These are phyloP conservation scores for Aureobasidium sp. DNA, from an alignment of 2,329 filamentous ascomycete species.

Conservation along the genomic window DNA sequence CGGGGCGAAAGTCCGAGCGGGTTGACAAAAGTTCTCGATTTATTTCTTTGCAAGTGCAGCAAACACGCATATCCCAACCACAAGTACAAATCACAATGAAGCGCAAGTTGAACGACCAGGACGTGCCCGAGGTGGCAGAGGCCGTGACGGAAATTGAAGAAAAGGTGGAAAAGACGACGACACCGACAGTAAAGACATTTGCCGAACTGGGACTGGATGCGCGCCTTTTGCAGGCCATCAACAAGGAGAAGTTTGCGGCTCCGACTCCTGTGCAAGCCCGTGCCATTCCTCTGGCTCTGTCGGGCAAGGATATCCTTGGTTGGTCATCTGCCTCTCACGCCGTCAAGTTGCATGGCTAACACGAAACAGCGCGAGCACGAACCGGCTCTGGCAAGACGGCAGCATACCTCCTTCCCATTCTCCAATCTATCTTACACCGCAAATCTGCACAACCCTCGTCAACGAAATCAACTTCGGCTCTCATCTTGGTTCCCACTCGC, in stretches of 20 bases:
- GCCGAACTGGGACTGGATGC: slow-evolving; percentile 72
- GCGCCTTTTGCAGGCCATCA: slow-evolving; percentile 76
- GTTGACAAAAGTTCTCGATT: slow-evolving; percentile 7
- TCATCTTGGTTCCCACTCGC: slow-evolving; percentile 88
- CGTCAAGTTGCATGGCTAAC: slow-evolving; percentile 15
- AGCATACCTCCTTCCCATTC: slow-evolving; percentile 85
- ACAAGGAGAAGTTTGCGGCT: slow-evolving; percentile 71
- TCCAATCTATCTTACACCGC: slow-evolving; percentile 72
- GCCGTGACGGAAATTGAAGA: slow-evolving; percentile 17
- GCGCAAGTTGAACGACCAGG: slow-evolving; percentile 42
- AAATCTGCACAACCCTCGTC: slow-evolving; percentile 55
- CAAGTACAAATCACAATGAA: slow-evolving; percentile 29
- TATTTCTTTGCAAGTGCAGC: not conserved
- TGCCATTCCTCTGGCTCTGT: slow-evolving; percentile 78
- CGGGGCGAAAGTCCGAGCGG: slow-evolving; percentile 10
- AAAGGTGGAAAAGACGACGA: not conserved
- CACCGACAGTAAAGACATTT: slow-evolving; percentile 48
- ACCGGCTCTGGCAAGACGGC: slow-evolving; percentile 96
- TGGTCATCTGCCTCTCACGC: slow-evolving; percentile 14
- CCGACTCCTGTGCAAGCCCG: slow-evolving; percentile 85
- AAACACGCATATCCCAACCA: slow-evolving; percentile 1
- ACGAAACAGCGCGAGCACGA: slow-evolving; percentile 66
- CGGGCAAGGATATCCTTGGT: slow-evolving; percentile 78
- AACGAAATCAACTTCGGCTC: slow-evolving; percentile 51
- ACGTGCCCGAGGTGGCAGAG: slow-evolving; percentile 34